Conservation (phyloP, 371 early-diverging fungal species). For the Mortierella sp. region DNA sequence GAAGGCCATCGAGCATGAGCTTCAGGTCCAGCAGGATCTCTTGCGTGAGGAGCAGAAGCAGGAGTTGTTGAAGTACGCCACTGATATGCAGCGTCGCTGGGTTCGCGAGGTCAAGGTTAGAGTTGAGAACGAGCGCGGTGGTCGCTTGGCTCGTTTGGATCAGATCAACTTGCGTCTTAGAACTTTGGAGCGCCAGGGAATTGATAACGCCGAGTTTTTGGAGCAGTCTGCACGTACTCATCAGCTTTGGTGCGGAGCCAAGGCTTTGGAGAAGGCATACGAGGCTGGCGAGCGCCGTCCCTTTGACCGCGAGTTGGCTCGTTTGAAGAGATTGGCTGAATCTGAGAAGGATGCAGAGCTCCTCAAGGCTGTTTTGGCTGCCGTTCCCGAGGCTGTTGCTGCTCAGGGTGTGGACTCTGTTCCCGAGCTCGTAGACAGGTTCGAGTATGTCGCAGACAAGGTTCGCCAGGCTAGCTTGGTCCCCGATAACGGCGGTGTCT, state of each 20-base stretch:
- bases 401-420: conserved; percentile 79
- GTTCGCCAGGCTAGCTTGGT: conserved; percentile 89
- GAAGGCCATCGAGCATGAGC: conserved; percentile 55
- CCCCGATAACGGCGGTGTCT: conserved; percentile 87
- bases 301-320: conserved; percentile 78
- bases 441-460: conserved; percentile 76
- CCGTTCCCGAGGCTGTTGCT: conserved; percentile 74
- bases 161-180: conserved; percentile 81
- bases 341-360: conserved; percentile 78
- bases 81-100: conserved; percentile 69
- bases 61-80: conserved; percentile 64
- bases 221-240: conserved; percentile 69
- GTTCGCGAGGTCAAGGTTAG: conserved; percentile 78
- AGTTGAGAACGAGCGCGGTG: conserved; percentile 92
- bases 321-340: conserved; percentile 65
- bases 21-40: conserved; percentile 60
- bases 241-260: conserved; percentile 66
- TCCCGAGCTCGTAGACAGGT: conserved; percentile 80
- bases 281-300: conserved; percentile 60
- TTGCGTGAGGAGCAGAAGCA: conserved; percentile 55
- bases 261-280: conserved; percentile 65
- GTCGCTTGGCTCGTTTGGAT: conserved; percentile 90
- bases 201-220: conserved; percentile 73
- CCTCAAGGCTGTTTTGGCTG: conserved; percentile 72
- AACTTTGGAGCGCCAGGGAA: conserved; percentile 74